phyloP scores from a whole-genome alignment of 2,329 filamentous ascomycete genomes.

The Penicillium sp. region DNA sequence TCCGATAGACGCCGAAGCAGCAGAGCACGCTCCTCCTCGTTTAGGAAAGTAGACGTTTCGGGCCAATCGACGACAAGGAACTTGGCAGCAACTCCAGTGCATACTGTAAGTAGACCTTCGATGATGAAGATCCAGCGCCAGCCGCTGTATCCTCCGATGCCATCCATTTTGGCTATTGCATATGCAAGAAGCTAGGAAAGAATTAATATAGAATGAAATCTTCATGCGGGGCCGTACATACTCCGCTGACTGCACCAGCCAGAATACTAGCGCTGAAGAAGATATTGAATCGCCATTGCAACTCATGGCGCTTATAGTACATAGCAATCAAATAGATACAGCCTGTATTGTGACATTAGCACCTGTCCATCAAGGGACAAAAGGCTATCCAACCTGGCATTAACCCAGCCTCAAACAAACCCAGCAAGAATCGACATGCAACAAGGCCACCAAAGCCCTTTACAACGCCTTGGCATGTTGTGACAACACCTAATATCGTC shows the following conservation, averaged over 20 bases:
- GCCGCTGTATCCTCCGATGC: constrained; percentile 36
- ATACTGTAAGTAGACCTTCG: constrained; percentile 49
- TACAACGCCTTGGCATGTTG: constrained; percentile 43
- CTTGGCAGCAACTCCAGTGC: constrained; percentile 49
- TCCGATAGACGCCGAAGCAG: constrained; percentile 43
- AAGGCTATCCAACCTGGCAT: constrained; percentile 29
- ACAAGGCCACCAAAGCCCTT: constrained; percentile 39
- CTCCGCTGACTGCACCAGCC: constrained; percentile 40
- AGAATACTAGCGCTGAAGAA: constrained; percentile 37
- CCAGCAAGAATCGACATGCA: constrained; percentile 35
- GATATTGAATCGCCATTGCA: constrained; percentile 39
- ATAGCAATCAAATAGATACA: constrained; percentile 35
- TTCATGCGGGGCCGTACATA: constrained; percentile 14
- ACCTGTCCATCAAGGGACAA: neutral
- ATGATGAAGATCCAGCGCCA: constrained; percentile 52
- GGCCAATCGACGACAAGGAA: constrained; percentile 49
- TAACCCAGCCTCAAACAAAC: constrained; percentile 38
- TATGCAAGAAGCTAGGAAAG: constrained; percentile 38
- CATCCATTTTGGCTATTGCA: constrained; percentile 41
- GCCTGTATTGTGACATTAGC: constrained; percentile 17
- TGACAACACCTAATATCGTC: constrained; percentile 34
- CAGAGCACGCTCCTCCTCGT: constrained; percentile 42
- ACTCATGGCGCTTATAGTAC: constrained; percentile 38
- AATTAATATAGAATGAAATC: neutral
- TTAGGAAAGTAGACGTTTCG: constrained; percentile 46